Evolutionary conservation across 768 basidiomycete genomes (phyloP).

Genomic region (Collybiopsis luxurians): DNA sequence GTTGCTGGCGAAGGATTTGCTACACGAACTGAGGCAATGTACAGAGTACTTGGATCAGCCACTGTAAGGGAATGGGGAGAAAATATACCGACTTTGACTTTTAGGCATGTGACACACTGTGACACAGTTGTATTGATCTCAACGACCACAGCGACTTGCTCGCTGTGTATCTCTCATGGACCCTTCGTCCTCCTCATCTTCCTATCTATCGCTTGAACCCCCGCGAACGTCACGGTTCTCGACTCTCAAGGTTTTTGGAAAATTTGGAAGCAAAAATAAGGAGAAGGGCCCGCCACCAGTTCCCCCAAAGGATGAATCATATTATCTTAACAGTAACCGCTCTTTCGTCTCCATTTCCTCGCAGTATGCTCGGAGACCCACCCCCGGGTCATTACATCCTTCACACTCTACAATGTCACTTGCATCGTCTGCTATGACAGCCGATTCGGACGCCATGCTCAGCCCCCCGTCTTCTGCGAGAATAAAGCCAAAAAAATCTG

Average conservation of each 20-base stretch:
- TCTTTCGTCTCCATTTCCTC: constrained; percentile 49
- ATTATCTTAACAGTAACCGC: constrained; percentile 41
- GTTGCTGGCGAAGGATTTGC: too few relatives aligned
- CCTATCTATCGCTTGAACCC: not conserved
- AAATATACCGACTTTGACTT: too few relatives aligned
- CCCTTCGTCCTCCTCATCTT: constrained; percentile 3
- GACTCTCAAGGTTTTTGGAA: constrained; percentile 15
- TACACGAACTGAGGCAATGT: too few relatives aligned
- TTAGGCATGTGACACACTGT: too few relatives aligned
- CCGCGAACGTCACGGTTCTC: constrained; percentile 15
- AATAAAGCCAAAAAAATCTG: constrained; percentile 34
- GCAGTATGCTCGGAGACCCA: constrained; percentile 31
- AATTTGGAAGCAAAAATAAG: constrained; percentile 10
- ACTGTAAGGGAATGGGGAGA: too few relatives aligned
- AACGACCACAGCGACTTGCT: constrained; percentile 4
- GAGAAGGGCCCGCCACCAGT: constrained; percentile 44
- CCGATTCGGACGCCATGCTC: constrained; percentile 12
- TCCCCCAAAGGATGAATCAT: constrained; percentile 59
- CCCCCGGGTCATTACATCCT: constrained; percentile 29
- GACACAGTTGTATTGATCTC: not conserved
- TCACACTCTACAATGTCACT: constrained; percentile 35
- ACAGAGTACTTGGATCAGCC: too few relatives aligned
- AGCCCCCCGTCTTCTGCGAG: constrained; percentile 12
- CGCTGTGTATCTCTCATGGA: constrained; percentile 2
- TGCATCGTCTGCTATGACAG: constrained; percentile 30